phyloP scores from a whole-genome alignment of 108 stramenopile species.

The Seminavis robusta region DNA sequence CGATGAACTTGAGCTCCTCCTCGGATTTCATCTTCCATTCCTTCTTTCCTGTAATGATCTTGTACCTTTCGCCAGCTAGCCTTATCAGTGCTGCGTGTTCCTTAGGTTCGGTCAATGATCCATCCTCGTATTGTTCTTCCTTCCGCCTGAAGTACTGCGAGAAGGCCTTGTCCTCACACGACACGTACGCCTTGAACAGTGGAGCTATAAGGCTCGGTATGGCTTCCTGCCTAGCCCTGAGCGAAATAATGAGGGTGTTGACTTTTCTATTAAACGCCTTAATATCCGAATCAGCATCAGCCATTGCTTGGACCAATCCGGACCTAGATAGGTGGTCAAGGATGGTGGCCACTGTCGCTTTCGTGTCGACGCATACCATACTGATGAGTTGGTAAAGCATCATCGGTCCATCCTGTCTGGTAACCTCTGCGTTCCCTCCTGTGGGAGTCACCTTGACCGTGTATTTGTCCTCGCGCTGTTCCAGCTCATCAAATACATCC shows the following conservation, averaged over 20 bases:
- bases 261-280: conserved; percentile 34
- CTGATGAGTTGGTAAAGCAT: too few species aligned
- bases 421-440: too few species aligned
- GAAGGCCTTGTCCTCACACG: conserved; percentile 13
- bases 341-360: conserved; percentile 14
- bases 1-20: conserved; percentile 24
- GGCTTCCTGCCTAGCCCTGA: conserved; percentile 12
- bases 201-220: conserved; percentile 15
- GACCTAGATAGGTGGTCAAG: conserved; percentile 9
- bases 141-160: conserved; percentile 14
- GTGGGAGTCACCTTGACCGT: too few species aligned
- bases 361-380: too few species aligned
- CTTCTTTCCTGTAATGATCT: background rate
- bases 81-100: conserved; percentile 15
- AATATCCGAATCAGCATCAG: conserved; percentile 15
- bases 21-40: conserved; percentile 12
- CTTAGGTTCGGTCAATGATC: too few species aligned
- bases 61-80: conserved; percentile 24
- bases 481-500: too few species aligned
- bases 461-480: too few species aligned
- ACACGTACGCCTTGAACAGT: conserved; percentile 37
- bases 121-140: conserved; percentile 23
- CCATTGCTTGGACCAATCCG: conserved; percentile 12
- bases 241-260: background rate
- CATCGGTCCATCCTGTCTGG: too few species aligned